Evolutionary conservation across 2,329 filamentous ascomycete genomes (phyloP), one percentile per base, ranked within the genome.

Genomic region (Penicillium expansum): DNA sequence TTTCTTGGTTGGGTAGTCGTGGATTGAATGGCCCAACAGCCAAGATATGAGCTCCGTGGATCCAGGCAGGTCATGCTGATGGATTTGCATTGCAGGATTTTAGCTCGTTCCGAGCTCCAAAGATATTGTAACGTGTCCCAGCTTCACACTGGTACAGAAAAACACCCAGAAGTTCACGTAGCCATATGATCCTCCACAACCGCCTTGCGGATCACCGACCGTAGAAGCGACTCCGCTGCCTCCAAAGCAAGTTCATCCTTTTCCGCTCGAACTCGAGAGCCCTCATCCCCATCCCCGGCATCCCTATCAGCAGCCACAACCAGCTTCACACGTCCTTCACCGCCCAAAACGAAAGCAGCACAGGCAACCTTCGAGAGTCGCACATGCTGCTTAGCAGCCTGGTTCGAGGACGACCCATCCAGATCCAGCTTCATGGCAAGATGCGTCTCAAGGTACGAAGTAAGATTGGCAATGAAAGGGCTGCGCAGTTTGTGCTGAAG

Each of bases 401-500:
- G 30, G 3, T 56, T 33, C 4, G 48, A 47, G 3, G 58, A 58
- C 1, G 57, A 60, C 10, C 58, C 63, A 48, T 64, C 61, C 22
- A 76, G 48, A 52, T 76, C 68, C 27, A 77, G 52, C 24, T 72
- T 68, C 73, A 77, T 74, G 5, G 75, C 75, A 41, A 77, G 66
- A 62, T 77, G 72, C 6, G 62, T 67, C 29, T 72, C 66, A 27
- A 77, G 55, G 50, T 77, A 77, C 2, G 64, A 52, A n/a, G 66
- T 69, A 9, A 77, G 60, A 33, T 68, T 70, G 11, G 55, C 45
- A 48, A 50, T 59, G 43, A 59, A 60, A 24, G 37, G 55, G 30
- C 41, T 61, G 41, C 49, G 47, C 42, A 50, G 24, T 51, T 58
- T 61, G 29, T 57, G 50, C 32, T 61, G 49, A 16, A 64, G 48